Evolutionary conservation across 495 filamentous ascomycete species (phyloP).

Genomic region (Daldinia childiae): DNA sequence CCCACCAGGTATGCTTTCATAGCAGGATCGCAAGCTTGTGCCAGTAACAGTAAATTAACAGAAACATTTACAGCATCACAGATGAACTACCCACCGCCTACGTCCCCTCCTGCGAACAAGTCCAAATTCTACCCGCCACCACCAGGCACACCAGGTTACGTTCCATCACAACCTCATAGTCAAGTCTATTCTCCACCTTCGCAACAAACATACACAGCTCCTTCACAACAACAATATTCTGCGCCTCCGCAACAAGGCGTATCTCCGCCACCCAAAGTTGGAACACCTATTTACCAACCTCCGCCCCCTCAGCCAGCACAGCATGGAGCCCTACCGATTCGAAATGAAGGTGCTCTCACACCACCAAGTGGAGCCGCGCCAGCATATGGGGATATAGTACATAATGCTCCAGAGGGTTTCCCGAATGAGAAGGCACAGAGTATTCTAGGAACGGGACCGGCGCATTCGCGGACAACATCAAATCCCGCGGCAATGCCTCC

Average conservation of each 20-base stretch:
- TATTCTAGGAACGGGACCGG: constrained; percentile 41
- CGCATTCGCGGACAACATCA: constrained; percentile 57
- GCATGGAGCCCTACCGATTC: constrained; percentile 38
- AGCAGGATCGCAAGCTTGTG: background rate
- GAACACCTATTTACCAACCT: constrained; percentile 44
- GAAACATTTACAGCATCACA: constrained; percentile 42
- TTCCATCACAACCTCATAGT: constrained; percentile 49
- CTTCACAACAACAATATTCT: constrained; percentile 55
- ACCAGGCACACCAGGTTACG: constrained; percentile 40
- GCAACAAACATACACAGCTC: constrained; percentile 51
- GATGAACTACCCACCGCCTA: constrained; percentile 51
- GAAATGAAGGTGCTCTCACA: constrained; percentile 43
- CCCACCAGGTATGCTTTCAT: constrained; percentile 35
- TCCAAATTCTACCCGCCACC: constrained; percentile 58
- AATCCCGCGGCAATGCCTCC: constrained; percentile 41
- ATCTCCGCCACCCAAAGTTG: constrained; percentile 43
- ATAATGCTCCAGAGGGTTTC: constrained; percentile 42
- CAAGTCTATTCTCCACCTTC: constrained; percentile 48
- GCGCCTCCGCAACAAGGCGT: constrained; percentile 43
- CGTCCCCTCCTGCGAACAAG: constrained; percentile 54
- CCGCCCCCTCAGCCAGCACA: constrained; percentile 42
- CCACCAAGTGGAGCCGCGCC: constrained; percentile 47
- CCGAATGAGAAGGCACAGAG: constrained; percentile 52
- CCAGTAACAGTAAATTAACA: constrained; percentile 23
- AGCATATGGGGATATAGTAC: constrained; percentile 47